Percentiles rank a stretch among this genome's conserved stretches.
Conservation (phyloP, 345 rosid genomes). For the Eucalyptus curtisii region DNA sequence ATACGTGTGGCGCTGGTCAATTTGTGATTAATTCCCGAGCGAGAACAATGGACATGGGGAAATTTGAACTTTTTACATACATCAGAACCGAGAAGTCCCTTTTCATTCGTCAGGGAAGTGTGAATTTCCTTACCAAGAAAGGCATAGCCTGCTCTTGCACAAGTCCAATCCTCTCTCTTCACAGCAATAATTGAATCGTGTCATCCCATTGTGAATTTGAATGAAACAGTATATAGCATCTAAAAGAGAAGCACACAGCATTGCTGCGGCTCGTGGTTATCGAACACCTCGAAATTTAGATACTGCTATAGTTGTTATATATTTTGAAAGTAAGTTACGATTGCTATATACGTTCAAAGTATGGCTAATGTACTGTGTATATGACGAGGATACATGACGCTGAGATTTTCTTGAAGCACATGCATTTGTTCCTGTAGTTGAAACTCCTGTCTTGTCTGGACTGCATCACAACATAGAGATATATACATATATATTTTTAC, state of each 20-base stretch:
- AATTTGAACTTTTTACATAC: not conserved
- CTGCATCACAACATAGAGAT: not conserved
- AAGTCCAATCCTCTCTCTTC: not conserved
- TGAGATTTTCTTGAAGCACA: not conserved
- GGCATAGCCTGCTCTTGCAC: not conserved
- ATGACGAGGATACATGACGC: not conserved
- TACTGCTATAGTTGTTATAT: not conserved
- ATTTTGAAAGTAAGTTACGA: not conserved
- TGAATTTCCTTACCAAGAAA: not conserved
- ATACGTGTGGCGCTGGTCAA: not conserved
- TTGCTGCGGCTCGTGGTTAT: not conserved
- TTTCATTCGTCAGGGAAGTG: not conserved
- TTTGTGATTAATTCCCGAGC: not conserved
- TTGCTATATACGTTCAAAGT: not conserved
- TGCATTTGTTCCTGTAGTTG: not conserved
- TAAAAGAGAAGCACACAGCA: not conserved
- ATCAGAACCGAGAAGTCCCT: not conserved
- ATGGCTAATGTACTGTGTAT: not conserved
- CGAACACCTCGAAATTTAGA: not conserved
- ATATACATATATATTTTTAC: not conserved
- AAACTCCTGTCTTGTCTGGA: not conserved
- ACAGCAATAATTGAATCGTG: not conserved
- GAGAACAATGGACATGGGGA: not conserved
- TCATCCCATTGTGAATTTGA: not conserved
- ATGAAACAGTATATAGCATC: not conserved